Base-by-base conservation (phyloP, 805 yeast genomes). In the Metschnikowia corniflorae region DNA sequence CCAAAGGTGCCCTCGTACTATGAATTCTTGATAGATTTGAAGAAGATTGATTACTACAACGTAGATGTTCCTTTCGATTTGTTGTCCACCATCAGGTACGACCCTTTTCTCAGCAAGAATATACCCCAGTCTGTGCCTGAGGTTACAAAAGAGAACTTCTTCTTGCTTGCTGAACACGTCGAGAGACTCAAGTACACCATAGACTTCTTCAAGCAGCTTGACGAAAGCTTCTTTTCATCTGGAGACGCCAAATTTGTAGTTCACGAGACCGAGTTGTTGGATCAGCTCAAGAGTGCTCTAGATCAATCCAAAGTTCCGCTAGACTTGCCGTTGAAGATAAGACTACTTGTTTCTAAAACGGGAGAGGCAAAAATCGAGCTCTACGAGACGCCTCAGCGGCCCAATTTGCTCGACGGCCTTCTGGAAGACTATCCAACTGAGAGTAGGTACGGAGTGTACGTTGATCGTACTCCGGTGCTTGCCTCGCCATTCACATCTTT, bases 401-500 rank as follows among this genome's bases (percentile, higher is more conserved):
- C 37, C 4, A 51, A 67, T 37, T 46, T 68, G 13, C 49, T 64
- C 7, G 54, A 49, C 23, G 71, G 70, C 0, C 35, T 65, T 12
- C 32, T 23, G 4, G 43, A 35, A 8, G 27, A 39, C 4, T 49
- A 29, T 16, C 44, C 44, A 6, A 55, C 46, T 1, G 43, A 41
- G 9, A 37, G 42, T 9, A 33, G 37, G 8, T 88, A 84, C 80
- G 75, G 70, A 15, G 78, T 87, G 0, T 78, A 76, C 49, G 50
- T 88, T 4, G 91, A 84, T 53, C 52, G 64, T 0, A 58, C 68
- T 20, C 67, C 78, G 1, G 68, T 75, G 1, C 46, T 71, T 29
- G 71, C 77, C 2, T 77, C 94, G 2, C 85, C 86, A 2, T 86
- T 84, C 59, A 86, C 96, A 0, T 81, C 94, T 4, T 83, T 88